phyloP scores from a whole-genome alignment of 225 moss, liverwort and hornwort species.

The Marchantia polymorpha region DNA sequence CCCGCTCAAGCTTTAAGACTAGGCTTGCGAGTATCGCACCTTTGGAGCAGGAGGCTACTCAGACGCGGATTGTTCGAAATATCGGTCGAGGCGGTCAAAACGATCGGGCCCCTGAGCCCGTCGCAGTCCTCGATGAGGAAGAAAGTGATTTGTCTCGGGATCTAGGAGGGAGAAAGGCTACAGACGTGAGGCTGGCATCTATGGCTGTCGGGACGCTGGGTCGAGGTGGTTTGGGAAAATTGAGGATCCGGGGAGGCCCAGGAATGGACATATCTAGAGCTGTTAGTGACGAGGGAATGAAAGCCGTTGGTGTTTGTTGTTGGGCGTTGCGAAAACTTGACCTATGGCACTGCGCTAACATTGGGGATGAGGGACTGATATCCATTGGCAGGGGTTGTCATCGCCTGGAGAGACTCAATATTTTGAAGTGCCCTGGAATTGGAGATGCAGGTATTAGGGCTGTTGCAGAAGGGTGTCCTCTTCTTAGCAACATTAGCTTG shows the following conservation, averaged over 20 bases:
- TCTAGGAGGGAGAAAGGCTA: conserved; percentile 65
- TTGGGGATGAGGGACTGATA: conserved; percentile 62
- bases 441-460: conserved; percentile 59
- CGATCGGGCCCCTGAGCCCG: conserved; percentile 32
- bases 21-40: not conserved
- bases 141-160: conserved; percentile 61
- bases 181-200: conserved; percentile 58
- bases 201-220: conserved; percentile 68
- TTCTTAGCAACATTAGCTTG: conserved; percentile 47
- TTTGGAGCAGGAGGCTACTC: conserved; percentile 20
- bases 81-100: conserved; percentile 13
- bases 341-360: conserved; percentile 61
- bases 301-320: conserved; percentile 68
- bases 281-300: conserved; percentile 41
- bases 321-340: conserved; percentile 65
- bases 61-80: conserved; percentile 9
- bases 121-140: conserved; percentile 26
- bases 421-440: conserved; percentile 59
- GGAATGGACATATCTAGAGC: not conserved
- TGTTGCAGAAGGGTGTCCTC: conserved; percentile 59
- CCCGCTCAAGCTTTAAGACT: conserved; percentile 36
- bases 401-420: conserved; percentile 57
- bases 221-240: conserved; percentile 58
- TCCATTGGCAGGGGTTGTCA: conserved; percentile 69
- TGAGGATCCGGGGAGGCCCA: conserved; percentile 48